Percentiles rank a stretch among this genome's conserved stretches.
phyloP scores from a whole-genome alignment of 176 grass and related monocot species.

The Themeda triandra region DNA sequence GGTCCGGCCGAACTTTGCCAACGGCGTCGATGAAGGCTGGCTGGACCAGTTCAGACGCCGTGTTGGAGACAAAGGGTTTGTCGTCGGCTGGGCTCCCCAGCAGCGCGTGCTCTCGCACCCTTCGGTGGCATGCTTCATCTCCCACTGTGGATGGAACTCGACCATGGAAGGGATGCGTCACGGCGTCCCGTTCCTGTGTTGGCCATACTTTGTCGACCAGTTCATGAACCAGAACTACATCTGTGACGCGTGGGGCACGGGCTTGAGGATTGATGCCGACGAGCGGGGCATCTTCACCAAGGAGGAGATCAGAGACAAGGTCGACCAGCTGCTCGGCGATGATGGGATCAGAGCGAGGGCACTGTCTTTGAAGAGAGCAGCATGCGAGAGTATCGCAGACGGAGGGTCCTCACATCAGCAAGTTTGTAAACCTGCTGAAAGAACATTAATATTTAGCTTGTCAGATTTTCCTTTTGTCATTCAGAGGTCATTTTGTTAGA shows the following conservation, averaged over 20 bases:
- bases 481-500: neutral
- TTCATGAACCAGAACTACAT: conserved; percentile 56
- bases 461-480: neutral
- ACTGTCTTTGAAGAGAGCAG: conserved; percentile 16
- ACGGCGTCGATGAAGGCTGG: neutral
- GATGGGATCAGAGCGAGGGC: conserved; percentile 31
- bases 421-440: conserved; percentile 30
- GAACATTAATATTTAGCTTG: conserved; percentile 7
- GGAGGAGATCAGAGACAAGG: conserved; percentile 45
- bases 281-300: conserved; percentile 30
- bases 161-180: conserved; percentile 47
- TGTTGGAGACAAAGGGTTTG: neutral
- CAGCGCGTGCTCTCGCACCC: conserved; percentile 55
- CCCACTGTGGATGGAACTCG: conserved; percentile 60
- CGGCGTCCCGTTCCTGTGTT: conserved; percentile 57
- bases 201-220: conserved; percentile 66
- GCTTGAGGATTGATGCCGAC: conserved; percentile 17
- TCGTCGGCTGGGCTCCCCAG: conserved; percentile 50
- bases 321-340: conserved; percentile 9
- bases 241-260: conserved; percentile 45
- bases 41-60: conserved; percentile 25
- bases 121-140: conserved; percentile 43
- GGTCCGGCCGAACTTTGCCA: conserved; percentile 39
- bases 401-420: conserved; percentile 31
- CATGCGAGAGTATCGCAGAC: conserved; percentile 12